A percentile compares a stretch with the other conserved stretches of the same genome.
Evolutionary conservation across 805 yeast species (phyloP).

Genomic region (Candida pseudofarinosa): DNA sequence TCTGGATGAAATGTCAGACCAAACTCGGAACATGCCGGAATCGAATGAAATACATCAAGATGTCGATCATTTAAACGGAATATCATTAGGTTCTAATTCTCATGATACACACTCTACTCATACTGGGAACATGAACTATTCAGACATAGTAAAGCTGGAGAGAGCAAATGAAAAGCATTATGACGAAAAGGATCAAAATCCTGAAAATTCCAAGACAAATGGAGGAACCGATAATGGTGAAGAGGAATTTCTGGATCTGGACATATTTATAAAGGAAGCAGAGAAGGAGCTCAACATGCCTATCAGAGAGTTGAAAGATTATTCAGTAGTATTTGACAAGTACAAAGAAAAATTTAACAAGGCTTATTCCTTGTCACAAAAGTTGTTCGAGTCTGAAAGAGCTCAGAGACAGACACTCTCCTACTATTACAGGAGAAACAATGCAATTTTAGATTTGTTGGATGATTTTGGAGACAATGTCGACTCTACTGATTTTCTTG

Average conservation of each 20-base stretch:
- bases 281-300: neutral
- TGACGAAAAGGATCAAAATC: neutral
- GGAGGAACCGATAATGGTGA: slow-evolving; percentile 1
- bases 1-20: neutral
- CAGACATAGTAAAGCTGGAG: neutral
- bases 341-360: slow-evolving; percentile 23
- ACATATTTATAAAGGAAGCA: slow-evolving; percentile 2
- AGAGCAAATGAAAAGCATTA: neutral
- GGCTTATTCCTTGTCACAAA: slow-evolving; percentile 19
- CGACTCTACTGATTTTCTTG: neutral
- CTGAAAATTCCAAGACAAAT: neutral
- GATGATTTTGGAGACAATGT: slow-evolving; percentile 12
- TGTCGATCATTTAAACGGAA: too few relatives aligned
- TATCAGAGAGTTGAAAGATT: slow-evolving; percentile 12
- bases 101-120: too few relatives aligned
- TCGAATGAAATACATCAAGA: neutral
- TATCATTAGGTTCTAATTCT: too few relatives aligned
- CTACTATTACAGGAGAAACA: slow-evolving; percentile 33
- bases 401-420: slow-evolving; percentile 31
- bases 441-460: slow-evolving; percentile 31
- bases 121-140: too few relatives aligned
- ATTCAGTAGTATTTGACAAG: slow-evolving; percentile 22
- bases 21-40: neutral
- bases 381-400: slow-evolving; percentile 28
- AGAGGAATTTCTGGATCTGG: slow-evolving; percentile 6